Base-by-base conservation (phyloP, 2,329 filamentous ascomycete genomes). In the Setomelanomma holmii region DNA sequence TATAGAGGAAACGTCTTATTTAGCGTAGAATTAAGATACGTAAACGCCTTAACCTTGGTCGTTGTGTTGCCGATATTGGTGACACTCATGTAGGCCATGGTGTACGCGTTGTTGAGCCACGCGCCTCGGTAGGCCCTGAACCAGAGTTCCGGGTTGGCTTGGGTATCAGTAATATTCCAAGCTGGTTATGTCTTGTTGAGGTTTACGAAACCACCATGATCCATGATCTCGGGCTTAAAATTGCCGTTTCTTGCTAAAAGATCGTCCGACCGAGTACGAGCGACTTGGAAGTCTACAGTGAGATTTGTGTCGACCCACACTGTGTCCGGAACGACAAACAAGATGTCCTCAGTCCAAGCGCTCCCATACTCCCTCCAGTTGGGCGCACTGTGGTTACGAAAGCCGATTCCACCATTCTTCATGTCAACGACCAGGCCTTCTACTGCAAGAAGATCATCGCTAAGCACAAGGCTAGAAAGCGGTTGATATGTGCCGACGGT, bases 241-340 rank as follows among this genome's bases (percentile, higher is more conserved):
- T 61, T 33, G 5, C 62, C 40, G 11, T 10, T 36, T 35, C 11
- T 16, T 14, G 21, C 42, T 36, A 43, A 2, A 2, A 23, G 7
- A 23, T n/a, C n/a, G 5, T 34, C 40, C 1, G 36, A 45, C 10
- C 12, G 33, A 10, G 40, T 60, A 1, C 45, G 47, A 0, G 78
- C 78, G 3, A 77, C 50, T 49, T 79, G 57, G 47, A 76, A 80
- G 24, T 80, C 76, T 4, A 82, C 45, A 0, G 78, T 79, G 2
- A 77, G 53, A 50, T 79, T 79, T 1, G 71, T 75, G 44, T 78
- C 66, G 5, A 80, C 76, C 51, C 80, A 82, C 4, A 65, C 60
- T 0, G 77, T 76, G 20, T 78, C 73, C 0, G 80, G 80, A 53
- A 80, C 74, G 10, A 82, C 55, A 55, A 80, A 82, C 0, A 82